Base-by-base conservation (phyloP, 441 rosid genomes). In the Cnidoscolus chayamansa region DNA sequence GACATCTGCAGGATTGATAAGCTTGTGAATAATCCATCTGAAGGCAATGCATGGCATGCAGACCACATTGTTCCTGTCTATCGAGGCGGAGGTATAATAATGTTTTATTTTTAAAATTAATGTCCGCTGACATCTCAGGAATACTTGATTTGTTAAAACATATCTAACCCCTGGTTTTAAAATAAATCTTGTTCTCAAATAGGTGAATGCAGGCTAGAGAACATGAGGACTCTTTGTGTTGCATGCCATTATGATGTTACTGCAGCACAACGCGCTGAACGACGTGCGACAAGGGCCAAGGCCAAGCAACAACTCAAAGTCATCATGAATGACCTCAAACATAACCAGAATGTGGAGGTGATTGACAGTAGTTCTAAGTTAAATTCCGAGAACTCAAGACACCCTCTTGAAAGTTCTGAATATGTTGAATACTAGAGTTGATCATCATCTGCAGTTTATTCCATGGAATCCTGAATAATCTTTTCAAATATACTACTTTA, bases 191-290 rank as follows among this genome's bases (percentile, higher is more conserved):
- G 53, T 35, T 74, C 20, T 56, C 45, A 17, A 74, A 75, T 57
- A 95, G 98, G 97, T 54, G 99, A 95, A 79, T 95, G 99, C 85
- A 84, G 82, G 80, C 85, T 95, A 73, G 97, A 95, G 83, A 95
- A 95, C 78, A 86, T 95, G 98, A 86, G 97, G 86, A 95, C 97
- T 65, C 95, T 93, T 13, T 95, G 98, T 72, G 96, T 93, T 73
- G 92, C 92, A 57, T 95, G 99, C 76, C 99, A 95, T 80, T 84
- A 78, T 55, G 90, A 88, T 75, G 95, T 93, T 48, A 93, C 99
- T 54, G 87, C 85, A n/a, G 92, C 79, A 65, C 99, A 90, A 78
- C 80, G 89, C 13, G 85, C 80, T 66, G 99, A 95, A 79, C 85
- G 95, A 15, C 82, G 84, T 63, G 3, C 69, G 65, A 75, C 82